phyloP scores from a whole-genome alignment of 352 stramenopile genomes.

The Phytophthora chlamydospora region DNA sequence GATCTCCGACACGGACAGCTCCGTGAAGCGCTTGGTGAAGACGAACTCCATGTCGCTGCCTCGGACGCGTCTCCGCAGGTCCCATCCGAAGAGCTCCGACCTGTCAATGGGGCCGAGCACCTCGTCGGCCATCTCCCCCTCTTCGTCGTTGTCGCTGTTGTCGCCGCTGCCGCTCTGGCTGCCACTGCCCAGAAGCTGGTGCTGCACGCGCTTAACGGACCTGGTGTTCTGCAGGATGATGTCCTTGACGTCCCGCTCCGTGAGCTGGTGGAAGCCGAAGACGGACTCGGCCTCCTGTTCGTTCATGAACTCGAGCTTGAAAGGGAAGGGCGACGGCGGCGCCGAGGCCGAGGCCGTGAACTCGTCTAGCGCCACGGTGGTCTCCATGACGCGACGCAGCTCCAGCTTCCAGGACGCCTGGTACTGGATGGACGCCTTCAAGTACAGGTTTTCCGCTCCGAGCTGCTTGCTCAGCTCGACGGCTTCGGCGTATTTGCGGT shows the following conservation, averaged over 20 bases:
- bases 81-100: constrained; percentile 56
- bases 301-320: constrained; percentile 32
- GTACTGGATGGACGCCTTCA: constrained; percentile 54
- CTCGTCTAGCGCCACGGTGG: constrained; percentile 36
- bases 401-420: constrained; percentile 55
- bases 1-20: constrained; percentile 39
- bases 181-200: constrained; percentile 23
- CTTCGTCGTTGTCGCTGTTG: constrained; percentile 14
- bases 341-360: constrained; percentile 26
- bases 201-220: constrained; percentile 38
- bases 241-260: constrained; percentile 43
- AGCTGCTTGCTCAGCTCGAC: constrained; percentile 46
- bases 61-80: constrained; percentile 41
- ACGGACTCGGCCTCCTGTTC: constrained; percentile 44
- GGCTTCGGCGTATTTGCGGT: constrained; percentile 30
- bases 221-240: constrained; percentile 47
- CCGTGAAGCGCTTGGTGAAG: constrained; percentile 51
- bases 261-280: constrained; percentile 46
- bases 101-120: constrained; percentile 15
- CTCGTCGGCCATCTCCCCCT: constrained; percentile 11
- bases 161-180: background rate
- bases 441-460: constrained; percentile 56
- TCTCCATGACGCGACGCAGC: constrained; percentile 56
- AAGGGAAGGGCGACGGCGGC: constrained; percentile 26
- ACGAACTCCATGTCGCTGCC: constrained; percentile 55